These are phyloP conservation scores for Didymella lethalis DNA, from an alignment of 2,329 filamentous ascomycete species.

Conservation along the genomic window DNA sequence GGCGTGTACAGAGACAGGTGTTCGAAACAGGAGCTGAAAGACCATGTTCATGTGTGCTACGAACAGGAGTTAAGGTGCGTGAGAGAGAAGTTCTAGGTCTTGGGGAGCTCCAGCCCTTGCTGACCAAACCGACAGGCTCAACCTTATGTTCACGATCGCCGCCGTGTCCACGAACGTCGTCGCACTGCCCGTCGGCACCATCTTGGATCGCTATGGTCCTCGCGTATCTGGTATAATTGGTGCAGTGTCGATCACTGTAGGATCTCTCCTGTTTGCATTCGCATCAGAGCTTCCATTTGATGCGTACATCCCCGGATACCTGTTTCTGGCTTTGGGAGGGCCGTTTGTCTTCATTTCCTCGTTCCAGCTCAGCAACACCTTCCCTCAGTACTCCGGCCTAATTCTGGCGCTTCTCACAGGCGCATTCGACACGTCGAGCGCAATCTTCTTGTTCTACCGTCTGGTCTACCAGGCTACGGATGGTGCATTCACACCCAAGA, in stretches of 20 bases:
- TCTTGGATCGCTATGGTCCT: constrained; percentile 84
- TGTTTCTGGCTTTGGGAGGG: constrained; percentile 59
- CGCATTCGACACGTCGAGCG: constrained; percentile 60
- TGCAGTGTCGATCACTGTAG: constrained; percentile 70
- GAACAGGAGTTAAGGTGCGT: constrained; percentile 50
- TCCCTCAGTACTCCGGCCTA: constrained; percentile 58
- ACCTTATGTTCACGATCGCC: constrained; percentile 91
- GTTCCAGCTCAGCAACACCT: constrained; percentile 61
- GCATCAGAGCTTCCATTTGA: constrained; percentile 73
- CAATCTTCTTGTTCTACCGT: constrained; percentile 58
- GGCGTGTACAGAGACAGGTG: constrained; percentile 49
- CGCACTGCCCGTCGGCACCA: constrained; percentile 83
- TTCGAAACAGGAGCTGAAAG: constrained; percentile 47
- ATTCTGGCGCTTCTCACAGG: constrained; percentile 61
- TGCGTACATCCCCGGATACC: constrained; percentile 62
- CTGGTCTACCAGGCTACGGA: constrained; percentile 56
- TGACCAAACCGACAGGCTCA: constrained; percentile 66
- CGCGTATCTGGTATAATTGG: constrained; percentile 77
- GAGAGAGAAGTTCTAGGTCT: constrained; percentile 64
- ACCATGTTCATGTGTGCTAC: constrained; percentile 47
- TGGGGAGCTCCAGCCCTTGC: constrained; percentile 43
- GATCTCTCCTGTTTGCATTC: constrained; percentile 77
- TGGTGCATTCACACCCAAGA: constrained; percentile 54
- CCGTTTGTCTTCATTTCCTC: constrained; percentile 61
- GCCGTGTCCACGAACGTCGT: constrained; percentile 88